phyloP scores from a whole-genome alignment of 768 basidiomycete species.

The Sarcodon aspratus region DNA sequence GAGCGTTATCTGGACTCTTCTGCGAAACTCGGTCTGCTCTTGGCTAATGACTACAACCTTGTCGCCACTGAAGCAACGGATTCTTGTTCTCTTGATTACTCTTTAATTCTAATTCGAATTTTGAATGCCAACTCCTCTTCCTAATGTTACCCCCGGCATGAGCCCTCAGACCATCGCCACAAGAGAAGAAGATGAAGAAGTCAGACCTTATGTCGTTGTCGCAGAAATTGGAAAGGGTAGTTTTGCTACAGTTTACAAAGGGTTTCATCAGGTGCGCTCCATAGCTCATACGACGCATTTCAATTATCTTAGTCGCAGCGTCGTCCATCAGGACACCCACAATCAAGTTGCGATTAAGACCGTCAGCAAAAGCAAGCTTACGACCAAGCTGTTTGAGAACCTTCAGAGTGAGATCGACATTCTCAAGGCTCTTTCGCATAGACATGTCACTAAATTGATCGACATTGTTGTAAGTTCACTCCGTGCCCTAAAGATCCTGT shows the following conservation, averaged over 20 bases:
- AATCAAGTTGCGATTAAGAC: constrained; percentile 89
- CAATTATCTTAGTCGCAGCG: background rate
- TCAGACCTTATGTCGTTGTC: constrained; percentile 67
- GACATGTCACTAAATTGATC: constrained; percentile 86
- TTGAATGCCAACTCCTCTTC: background rate
- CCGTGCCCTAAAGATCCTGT: background rate
- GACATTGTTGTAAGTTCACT: constrained; percentile 71
- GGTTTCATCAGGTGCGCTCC: constrained; percentile 72
- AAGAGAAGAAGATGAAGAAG: constrained; percentile 51
- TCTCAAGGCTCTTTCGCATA: constrained; percentile 84
- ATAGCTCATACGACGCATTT: background rate
- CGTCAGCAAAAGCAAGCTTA: constrained; percentile 79
- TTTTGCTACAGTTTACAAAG: constrained; percentile 94
- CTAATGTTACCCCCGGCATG: background rate
- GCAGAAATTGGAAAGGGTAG: constrained; percentile 80
- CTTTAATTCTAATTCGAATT: background rate
- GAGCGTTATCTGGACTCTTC: too few species aligned
- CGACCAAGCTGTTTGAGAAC: constrained; percentile 89
- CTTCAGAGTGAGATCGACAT: constrained; percentile 98
- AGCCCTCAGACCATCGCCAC: background rate
- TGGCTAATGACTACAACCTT: too few species aligned
- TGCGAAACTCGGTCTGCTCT: too few species aligned
- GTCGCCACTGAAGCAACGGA: too few species aligned
- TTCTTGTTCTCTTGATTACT: background rate
- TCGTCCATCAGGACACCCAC: constrained; percentile 49